Percentiles rank a stretch among this genome's conserved stretches.
phyloP scores from a whole-genome alignment of 2,329 filamentous ascomycete genomes.

The Sporothrix variecibatus region DNA sequence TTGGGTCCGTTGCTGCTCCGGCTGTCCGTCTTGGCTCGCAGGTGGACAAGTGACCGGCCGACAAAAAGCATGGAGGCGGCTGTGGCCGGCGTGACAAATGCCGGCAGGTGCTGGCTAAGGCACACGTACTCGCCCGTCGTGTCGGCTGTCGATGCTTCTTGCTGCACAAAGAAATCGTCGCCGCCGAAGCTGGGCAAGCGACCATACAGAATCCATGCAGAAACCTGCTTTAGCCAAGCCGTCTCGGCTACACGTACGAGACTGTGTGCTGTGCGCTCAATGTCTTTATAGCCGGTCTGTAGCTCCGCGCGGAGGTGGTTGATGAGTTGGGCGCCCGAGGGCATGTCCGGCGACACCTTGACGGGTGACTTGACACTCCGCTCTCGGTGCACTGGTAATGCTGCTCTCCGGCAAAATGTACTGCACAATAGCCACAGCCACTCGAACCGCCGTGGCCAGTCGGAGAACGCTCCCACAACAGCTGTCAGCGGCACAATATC shows the following conservation, averaged over 20 bases:
- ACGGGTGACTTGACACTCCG: conserved; percentile 30
- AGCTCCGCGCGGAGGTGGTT: conserved; percentile 73
- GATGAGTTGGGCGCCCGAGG: conserved; percentile 73
- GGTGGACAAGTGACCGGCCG: conserved; percentile 84
- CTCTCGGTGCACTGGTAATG: conserved; percentile 19
- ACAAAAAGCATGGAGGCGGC: conserved; percentile 87
- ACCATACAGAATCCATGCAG: conserved; percentile 89
- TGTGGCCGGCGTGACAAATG: conserved; percentile 73
- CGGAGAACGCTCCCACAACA: conserved; percentile 80
- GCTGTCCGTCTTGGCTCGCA: conserved; percentile 44
- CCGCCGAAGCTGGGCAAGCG: conserved; percentile 74
- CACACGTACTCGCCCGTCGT: conserved; percentile 56
- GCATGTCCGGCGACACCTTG: conserved; percentile 36
- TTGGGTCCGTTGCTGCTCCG: conserved; percentile 17
- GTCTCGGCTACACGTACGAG: conserved; percentile 79
- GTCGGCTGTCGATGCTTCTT: conserved; percentile 41
- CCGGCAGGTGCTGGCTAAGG: conserved; percentile 66
- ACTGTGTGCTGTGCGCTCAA: conserved; percentile 73
- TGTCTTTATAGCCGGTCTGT: conserved; percentile 84
- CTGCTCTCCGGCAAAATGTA: conserved; percentile 58
- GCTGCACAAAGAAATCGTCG: conserved; percentile 83
- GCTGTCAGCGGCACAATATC: conserved; percentile 89
- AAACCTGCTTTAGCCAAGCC: conserved; percentile 87
- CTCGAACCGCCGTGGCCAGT: conserved; percentile 79
- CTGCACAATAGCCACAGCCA: conserved; percentile 76